Evolutionary conservation across 2,329 filamentous ascomycete genomes (phyloP), one percentile per base, ranked within the genome.

Genomic region (Chaetomiaceae sp.): DNA sequence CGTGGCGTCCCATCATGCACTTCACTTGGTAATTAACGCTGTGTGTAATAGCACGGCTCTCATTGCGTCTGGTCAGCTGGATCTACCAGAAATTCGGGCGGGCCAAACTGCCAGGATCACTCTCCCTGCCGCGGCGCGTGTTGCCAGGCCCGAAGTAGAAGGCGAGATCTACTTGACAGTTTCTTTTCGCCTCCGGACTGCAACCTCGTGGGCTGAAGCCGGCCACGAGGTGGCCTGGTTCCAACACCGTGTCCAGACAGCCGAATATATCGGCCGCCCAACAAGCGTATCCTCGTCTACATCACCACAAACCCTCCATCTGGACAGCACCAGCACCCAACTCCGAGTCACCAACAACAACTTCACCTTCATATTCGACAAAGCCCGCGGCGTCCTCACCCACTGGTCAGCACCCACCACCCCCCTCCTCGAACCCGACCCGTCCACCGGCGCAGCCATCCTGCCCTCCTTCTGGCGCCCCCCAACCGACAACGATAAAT

Each of bases 401-500:
- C 60, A 55, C 20, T 76, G 76, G 77, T 59, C 62, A 2, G 62
- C 66, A 16, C 61, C 65, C 35, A 63, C 64, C 46, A 55, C 63
- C 30, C 43, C 64, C 0, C 54, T 77, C 0, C 62, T 77, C 10
- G 65, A 60, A 7, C 44, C 59, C 0, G 65, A 70, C 42, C 66
- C 72, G 0, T 62, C 55, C 31, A 67, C 66, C 3, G 58, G 64
- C 7, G 64, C 66, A 3, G 72, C 70, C 19, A 63, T 74, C 14
- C 59, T 65, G 8, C 72, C 78, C 1, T 69, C 72, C 5, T 79
- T 86, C 66, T 86, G 81, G 75, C 79, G 83, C 4, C 78, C 83
- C 0, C 74, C 76, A 13, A 86, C 82, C 0, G 80, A 87, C 64
- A 87, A 87, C 58, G 83, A 87, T 59, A 68, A 70, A 0, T 73